Conservation (phyloP, 495 filamentous ascomycete species). For the Penicillium coffeae region DNA sequence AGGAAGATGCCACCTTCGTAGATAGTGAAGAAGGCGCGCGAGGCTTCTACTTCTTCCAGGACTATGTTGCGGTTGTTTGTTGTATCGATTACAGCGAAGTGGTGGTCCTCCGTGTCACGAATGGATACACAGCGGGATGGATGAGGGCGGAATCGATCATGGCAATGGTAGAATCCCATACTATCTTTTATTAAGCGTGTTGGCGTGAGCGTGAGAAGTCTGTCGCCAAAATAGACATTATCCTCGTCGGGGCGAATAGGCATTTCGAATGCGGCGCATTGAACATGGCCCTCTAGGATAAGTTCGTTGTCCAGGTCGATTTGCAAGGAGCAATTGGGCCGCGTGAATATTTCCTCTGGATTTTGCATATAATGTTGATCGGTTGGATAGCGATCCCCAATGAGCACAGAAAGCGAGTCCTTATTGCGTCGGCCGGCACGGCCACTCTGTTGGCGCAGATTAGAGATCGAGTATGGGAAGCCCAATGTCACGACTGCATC, state of each 20-base stretch:
- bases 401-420: conserved; percentile 84
- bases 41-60: conserved; percentile 93
- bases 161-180: conserved; percentile 82
- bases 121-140: conserved; percentile 84
- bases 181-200: conserved; percentile 72
- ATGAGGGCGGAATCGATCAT: conserved; percentile 79
- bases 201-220: conserved; percentile 66
- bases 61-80: conserved; percentile 78
- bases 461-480: conserved; percentile 93
- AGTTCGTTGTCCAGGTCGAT: conserved; percentile 89
- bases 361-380: conserved; percentile 98
- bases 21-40: conserved; percentile 89
- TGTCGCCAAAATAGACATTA: conserved; percentile 70
- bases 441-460: conserved; percentile 91
- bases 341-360: conserved; percentile 92
- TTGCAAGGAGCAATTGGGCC: conserved; percentile 82
- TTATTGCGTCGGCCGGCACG: conserved; percentile 90
- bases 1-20: conserved; percentile 98
- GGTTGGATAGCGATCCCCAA: conserved; percentile 88
- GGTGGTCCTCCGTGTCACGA: conserved; percentile 85
- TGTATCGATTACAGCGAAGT: conserved; percentile 90
- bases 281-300: conserved; percentile 87
- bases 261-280: conserved; percentile 95
- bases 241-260: conserved; percentile 79
- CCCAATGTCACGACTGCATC: conserved; percentile 93